A percentile compares a stretch with the other conserved stretches of the same genome.
Evolutionary conservation across 176 grass and related monocot genomes (phyloP).

Genomic region (Rhynchospora pubera): DNA sequence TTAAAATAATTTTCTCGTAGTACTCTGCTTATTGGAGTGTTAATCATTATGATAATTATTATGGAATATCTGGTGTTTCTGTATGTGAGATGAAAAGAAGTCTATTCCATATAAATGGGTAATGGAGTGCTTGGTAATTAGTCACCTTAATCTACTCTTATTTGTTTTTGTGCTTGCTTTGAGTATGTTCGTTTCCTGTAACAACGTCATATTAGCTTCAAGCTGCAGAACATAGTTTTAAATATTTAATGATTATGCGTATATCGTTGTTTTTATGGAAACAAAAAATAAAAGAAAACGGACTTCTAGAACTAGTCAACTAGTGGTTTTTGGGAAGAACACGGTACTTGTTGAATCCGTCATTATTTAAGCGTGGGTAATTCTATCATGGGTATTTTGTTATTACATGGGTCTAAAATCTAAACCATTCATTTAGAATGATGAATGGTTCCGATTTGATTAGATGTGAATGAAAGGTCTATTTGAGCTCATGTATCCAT

Average conservation of each 20-base stretch:
- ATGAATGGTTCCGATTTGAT: no score
- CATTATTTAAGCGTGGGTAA: not conserved
- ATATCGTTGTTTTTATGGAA: not conserved
- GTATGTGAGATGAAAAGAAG: constrained; percentile 17
- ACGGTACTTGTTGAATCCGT: not conserved
- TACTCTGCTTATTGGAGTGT: not conserved
- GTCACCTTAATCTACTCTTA: not conserved
- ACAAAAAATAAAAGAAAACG: not conserved
- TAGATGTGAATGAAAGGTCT: no score
- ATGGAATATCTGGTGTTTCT: constrained; percentile 1
- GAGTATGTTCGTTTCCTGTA: not conserved
- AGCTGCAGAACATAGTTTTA: not conserved
- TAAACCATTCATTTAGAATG: no score
- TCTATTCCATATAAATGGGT: not conserved
- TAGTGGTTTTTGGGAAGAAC: not conserved
- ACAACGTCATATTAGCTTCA: not conserved
- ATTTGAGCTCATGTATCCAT: no score
- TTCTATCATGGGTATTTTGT: no score
- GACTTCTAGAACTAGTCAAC: not conserved
- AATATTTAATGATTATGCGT: not conserved
- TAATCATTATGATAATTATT: not conserved
- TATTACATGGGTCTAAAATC: no score
- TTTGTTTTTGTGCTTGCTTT: not conserved
- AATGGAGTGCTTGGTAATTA: not conserved
- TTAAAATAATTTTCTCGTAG: not conserved